Base-by-base conservation (phyloP, 2,329 filamentous ascomycete genomes). In the Apiospora koreana region DNA sequence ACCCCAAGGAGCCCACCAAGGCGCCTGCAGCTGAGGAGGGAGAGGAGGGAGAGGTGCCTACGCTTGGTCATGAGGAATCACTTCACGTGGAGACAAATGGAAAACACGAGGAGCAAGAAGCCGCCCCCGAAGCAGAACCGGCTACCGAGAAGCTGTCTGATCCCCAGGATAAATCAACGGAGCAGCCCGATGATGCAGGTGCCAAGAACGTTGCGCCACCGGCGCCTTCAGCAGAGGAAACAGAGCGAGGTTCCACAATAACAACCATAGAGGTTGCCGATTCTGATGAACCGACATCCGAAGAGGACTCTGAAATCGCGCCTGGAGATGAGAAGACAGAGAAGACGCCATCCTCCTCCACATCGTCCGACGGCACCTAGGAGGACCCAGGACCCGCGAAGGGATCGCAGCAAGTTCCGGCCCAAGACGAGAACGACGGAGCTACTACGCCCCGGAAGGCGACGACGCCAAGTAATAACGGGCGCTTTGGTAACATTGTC, bases 31-130 rank as follows among this genome's bases (percentile, higher is more conserved):
- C n/a, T n/a, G n/a, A n/a, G n/a, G n/a, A 66, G 69, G 54, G 75
- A 16, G 76, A 73, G 21, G 68, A 72, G 25, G 42, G 70, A 12
- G 73, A 77, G 28, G 70, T 69, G 7, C 72, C 78, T 9, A 71
- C 72, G 8, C 70, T 74, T 7, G 70, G 69, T 8, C 72, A 74
- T 23, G 74, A 79, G 23, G 72, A 76, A 23, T 68, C 77, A 12
- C 73, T 74, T 31, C 72, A 76, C 21, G 62, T 76, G 28, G 70
- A 77, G 41, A 74, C 28, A 69, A 46, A 73, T 72, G 42, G 73
- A 76, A 67, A 69, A 70, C 28, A 74, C 76, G 18, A 62, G 65
- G 23, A 18, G 28, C 54, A 62, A 62, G 54, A 38, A n/a, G 18
- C 3, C 10, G 41, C 41, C 2, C 21, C 21, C 38, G 54, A 38